Percentiles rank a stretch among this genome's conserved stretches.
Conservation (phyloP, 345 rosid species). For the Hibiscus syriacus region DNA sequence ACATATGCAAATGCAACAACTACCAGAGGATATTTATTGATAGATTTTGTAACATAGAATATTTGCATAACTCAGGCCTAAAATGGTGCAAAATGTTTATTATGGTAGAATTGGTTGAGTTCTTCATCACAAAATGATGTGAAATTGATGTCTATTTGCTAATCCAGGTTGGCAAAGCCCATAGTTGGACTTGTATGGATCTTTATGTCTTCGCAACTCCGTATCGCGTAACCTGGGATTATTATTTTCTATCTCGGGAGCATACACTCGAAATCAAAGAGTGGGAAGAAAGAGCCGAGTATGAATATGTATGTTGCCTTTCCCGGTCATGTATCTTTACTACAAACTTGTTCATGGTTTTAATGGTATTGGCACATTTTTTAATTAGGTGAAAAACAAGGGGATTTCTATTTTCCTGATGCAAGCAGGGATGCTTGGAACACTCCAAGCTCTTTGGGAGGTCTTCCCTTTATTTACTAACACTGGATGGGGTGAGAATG, state of each 20-base stretch:
- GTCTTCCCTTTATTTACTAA: slow-evolving; percentile 94
- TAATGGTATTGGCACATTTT: background rate
- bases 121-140: background rate
- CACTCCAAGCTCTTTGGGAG: slow-evolving; percentile 90
- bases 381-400: slow-evolving; percentile 63
- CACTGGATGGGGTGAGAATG: slow-evolving; percentile 88
- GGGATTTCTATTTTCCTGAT: slow-evolving; percentile 92
- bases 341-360: background rate
- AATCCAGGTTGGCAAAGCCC: slow-evolving; percentile 61
- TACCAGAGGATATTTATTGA: background rate
- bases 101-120: background rate
- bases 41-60: background rate
- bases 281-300: slow-evolving; percentile 90
- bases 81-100: slow-evolving; percentile 11
- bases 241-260: slow-evolving; percentile 70
- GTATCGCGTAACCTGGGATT: slow-evolving; percentile 92
- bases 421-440: slow-evolving; percentile 97
- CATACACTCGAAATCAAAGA: slow-evolving; percentile 69
- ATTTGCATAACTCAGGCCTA: slow-evolving; percentile 1
- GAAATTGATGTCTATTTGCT: slow-evolving; percentile 7
- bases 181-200: slow-evolving; percentile 98
- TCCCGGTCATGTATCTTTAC: background rate
- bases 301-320: slow-evolving; percentile 58
- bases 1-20: background rate
- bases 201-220: slow-evolving; percentile 93